A percentile compares a stretch with the other conserved stretches of the same genome.
Evolutionary conservation across 176 grass and related monocot genomes (phyloP).

Genomic region (Phoenix roebelenii): DNA sequence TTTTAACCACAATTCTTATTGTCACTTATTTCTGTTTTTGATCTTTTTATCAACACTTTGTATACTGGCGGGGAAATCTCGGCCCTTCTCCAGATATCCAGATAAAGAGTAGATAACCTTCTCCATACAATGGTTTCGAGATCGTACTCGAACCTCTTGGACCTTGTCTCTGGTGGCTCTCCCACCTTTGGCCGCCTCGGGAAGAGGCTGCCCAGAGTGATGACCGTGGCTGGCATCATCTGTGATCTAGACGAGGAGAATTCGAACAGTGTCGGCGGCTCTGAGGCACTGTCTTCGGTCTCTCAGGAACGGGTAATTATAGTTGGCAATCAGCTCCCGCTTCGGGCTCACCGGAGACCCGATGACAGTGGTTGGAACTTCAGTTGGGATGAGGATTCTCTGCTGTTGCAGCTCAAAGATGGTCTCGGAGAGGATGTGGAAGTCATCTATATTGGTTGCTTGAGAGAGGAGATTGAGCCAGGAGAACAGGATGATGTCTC

Average conservation of each 20-base stretch:
- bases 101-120: no score
- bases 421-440: conserved; percentile 35
- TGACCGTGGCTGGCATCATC: conserved; percentile 36
- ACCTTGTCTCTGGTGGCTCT: conserved; percentile 31
- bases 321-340: conserved; percentile 46
- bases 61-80: no score
- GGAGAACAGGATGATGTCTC: conserved; percentile 41
- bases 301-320: conserved; percentile 35
- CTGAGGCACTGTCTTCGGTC: conserved; percentile 27
- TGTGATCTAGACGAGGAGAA: conserved; percentile 35
- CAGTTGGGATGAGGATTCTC: conserved; percentile 53
- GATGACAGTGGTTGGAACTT: conserved; percentile 35
- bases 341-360: conserved; percentile 21
- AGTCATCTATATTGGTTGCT: conserved; percentile 35
- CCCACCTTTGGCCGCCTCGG: conserved; percentile 14
- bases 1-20: no score
- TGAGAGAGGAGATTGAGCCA: conserved; percentile 35
- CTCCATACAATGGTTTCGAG: conserved; percentile 34
- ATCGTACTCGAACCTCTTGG: conserved; percentile 47
- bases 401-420: conserved; percentile 44
- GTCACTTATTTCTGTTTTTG: no score
- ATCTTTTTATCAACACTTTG: no score
- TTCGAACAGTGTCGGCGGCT: conserved; percentile 15
- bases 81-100: no score
- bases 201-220: conserved; percentile 31